phyloP scores from a whole-genome alignment of 2,329 filamentous ascomycete species.

The Pseudofabraea citricarpa region DNA sequence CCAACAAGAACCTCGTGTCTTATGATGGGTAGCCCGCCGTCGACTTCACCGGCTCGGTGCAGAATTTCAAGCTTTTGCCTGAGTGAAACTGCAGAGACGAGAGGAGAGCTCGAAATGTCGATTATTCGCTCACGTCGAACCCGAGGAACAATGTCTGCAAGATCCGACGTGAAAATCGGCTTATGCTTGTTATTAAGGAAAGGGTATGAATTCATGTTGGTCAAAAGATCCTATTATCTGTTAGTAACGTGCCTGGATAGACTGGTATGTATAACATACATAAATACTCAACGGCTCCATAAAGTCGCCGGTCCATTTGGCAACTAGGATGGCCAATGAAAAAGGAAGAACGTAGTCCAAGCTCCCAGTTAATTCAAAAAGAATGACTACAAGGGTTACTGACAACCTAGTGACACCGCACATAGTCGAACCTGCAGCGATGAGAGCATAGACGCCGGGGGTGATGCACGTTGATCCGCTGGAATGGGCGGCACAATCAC shows the following conservation, averaged over 20 bases:
- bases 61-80: conserved; percentile 77
- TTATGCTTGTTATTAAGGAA: conserved; percentile 97
- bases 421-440: conserved; percentile 95
- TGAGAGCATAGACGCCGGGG: conserved; percentile 92
- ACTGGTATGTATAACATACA: conserved; percentile 39
- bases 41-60: conserved; percentile 81
- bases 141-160: conserved; percentile 80
- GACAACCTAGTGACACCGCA: conserved; percentile 92
- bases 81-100: conserved; percentile 72
- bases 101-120: conserved; percentile 78
- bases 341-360: conserved; percentile 94
- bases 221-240: conserved; percentile 68
- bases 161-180: conserved; percentile 81
- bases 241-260: conserved; percentile 14
- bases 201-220: conserved; percentile 95
- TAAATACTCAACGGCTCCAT: conserved; percentile 94
- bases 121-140: conserved; percentile 74
- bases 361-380: conserved; percentile 94
- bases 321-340: conserved; percentile 82
- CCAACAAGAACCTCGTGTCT: conserved; percentile 77
- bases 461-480: conserved; percentile 81
- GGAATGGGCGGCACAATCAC: conserved; percentile 61
- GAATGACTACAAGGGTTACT: conserved; percentile 87
- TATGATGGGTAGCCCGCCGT: conserved; percentile 85
- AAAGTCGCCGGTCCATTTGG: conserved; percentile 98